Percentiles rank a stretch among this genome's conserved stretches.
Evolutionary conservation across 495 filamentous ascomycete species (phyloP).

Genomic region (Xylaria palmicola): DNA sequence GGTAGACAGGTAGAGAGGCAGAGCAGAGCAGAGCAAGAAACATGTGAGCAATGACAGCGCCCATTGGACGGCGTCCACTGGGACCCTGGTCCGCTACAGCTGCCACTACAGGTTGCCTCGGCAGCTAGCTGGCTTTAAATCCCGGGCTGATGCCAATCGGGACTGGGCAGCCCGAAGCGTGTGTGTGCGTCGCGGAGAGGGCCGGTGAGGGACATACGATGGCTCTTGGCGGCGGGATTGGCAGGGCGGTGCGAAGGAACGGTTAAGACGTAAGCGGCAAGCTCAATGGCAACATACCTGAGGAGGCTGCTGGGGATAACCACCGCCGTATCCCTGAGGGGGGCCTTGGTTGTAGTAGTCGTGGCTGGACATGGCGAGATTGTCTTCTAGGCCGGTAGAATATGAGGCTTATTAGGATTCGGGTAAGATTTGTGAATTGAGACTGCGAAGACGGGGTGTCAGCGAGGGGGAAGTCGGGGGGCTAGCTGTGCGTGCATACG

Average conservation of each 20-base stretch:
- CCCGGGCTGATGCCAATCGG: neutral
- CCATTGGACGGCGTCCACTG: too few species aligned
- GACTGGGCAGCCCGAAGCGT: neutral
- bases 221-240: conserved; percentile 17
- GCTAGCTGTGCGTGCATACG: neutral
- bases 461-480: neutral
- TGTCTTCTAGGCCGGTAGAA: conserved; percentile 1
- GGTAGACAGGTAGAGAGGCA: too few species aligned
- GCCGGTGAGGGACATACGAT: neutral
- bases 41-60: too few species aligned
- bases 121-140: neutral
- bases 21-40: too few species aligned
- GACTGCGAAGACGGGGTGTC: neutral
- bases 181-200: neutral
- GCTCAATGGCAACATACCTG: conserved; percentile 28
- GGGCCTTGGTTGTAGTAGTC: conserved; percentile 45
- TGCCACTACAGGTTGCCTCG: too few species aligned
- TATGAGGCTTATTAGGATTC: neutral
- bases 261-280: conserved; percentile 11
- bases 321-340: conserved; percentile 34
- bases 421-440: neutral
- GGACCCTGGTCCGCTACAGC: too few species aligned
- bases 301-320: conserved; percentile 42
- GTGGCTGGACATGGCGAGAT: conserved; percentile 48
- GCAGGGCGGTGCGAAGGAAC: conserved; percentile 20